phyloP scores from a whole-genome alignment of 805 yeast species.

The Teunomyces pallodes region DNA sequence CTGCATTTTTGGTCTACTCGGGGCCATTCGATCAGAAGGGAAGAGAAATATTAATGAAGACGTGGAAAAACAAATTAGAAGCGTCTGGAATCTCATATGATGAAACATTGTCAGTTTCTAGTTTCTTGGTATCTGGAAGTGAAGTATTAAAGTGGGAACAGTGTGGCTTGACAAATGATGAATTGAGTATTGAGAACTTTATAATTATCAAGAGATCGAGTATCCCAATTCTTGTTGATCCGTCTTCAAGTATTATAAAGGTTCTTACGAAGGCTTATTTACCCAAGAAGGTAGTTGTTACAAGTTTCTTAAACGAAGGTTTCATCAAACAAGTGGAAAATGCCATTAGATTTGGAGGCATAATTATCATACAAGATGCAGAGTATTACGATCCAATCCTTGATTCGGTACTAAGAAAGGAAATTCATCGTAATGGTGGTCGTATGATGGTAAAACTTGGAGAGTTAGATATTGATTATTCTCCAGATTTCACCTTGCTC shows the following conservation, averaged over 20 bases:
- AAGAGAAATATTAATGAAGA: constrained; percentile 33
- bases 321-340: constrained; percentile 72
- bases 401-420: constrained; percentile 58
- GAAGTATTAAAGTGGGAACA: constrained; percentile 52
- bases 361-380: constrained; percentile 71
- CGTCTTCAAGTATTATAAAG: constrained; percentile 39
- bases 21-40: constrained; percentile 55
- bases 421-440: constrained; percentile 66
- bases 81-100: constrained; percentile 40
- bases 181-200: constrained; percentile 61
- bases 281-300: constrained; percentile 43
- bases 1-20: constrained; percentile 59
- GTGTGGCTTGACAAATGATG: constrained; percentile 56
- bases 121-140: constrained; percentile 38
- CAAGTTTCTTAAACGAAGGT: constrained; percentile 71
- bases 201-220: constrained; percentile 43
- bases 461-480: constrained; percentile 60
- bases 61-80: constrained; percentile 37
- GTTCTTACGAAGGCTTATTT: constrained; percentile 32
- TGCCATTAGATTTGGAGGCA: constrained; percentile 79
- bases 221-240: constrained; percentile 70
- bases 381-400: constrained; percentile 78
- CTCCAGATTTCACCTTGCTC: constrained; percentile 59
- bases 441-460: constrained; percentile 62
- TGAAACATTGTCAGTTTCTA: constrained; percentile 27